phyloP scores from a whole-genome alignment of 2,329 filamentous ascomycete genomes.

The Fusarium sp. region DNA sequence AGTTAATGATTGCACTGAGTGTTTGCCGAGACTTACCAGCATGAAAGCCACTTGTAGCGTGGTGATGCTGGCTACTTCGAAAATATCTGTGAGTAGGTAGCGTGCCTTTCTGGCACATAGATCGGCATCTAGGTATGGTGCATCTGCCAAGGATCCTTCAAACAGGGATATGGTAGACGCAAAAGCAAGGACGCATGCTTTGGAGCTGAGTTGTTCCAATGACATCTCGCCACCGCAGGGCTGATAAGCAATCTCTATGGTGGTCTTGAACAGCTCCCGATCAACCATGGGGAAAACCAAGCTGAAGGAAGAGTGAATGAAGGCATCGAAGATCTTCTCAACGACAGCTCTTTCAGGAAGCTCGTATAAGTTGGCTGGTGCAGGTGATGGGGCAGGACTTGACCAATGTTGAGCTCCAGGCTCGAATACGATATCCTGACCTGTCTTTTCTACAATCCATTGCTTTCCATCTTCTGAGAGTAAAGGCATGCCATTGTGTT shows the following conservation, averaged over 20 bases:
- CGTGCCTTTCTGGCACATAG: slow-evolving; percentile 57
- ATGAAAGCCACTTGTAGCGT: slow-evolving; percentile 61
- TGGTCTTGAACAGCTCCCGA: slow-evolving; percentile 59
- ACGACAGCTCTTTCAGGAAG: slow-evolving; percentile 47
- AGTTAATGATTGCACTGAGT: neutral
- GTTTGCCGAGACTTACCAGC: slow-evolving; percentile 56
- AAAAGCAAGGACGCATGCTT: slow-evolving; percentile 64
- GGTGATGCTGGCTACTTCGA: slow-evolving; percentile 59
- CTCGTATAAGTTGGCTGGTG: slow-evolving; percentile 17
- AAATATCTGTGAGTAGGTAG: slow-evolving; percentile 56
- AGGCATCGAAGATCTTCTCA: slow-evolving; percentile 43
- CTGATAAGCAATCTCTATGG: slow-evolving; percentile 60
- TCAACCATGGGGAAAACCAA: slow-evolving; percentile 65
- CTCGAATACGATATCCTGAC: slow-evolving; percentile 19
- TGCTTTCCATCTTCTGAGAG: slow-evolving; percentile 39
- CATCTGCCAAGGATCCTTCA: slow-evolving; percentile 20
- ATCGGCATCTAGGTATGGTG: slow-evolving; percentile 55
- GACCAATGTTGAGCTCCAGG: neutral
- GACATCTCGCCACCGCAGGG: slow-evolving; percentile 20
- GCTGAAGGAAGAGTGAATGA: slow-evolving; percentile 53
- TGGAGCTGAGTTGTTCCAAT: slow-evolving; percentile 53
- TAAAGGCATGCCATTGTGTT: slow-evolving; percentile 42
- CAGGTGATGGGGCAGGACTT: neutral
- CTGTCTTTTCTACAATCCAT: slow-evolving; percentile 41
- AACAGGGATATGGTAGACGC: slow-evolving; percentile 53